Evolutionary conservation across 345 rosid genomes (phyloP).

Genomic region (Theobroma cacao): DNA sequence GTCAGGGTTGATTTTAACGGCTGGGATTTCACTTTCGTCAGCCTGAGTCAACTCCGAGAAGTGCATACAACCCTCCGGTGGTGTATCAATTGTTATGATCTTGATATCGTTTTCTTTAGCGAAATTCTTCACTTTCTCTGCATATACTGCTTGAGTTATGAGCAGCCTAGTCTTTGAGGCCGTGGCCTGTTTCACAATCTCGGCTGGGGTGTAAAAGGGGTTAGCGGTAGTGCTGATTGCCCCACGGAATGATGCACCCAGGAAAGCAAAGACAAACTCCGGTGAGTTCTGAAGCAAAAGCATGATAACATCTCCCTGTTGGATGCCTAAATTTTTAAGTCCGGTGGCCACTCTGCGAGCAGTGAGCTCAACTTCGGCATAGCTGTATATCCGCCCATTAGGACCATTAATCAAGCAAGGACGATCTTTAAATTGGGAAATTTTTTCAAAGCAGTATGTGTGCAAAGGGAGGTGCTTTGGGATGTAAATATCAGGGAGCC

Average conservation of each 20-base stretch:
- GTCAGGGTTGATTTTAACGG: slow-evolving; percentile 39
- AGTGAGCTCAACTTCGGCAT: slow-evolving; percentile 54
- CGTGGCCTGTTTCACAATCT: slow-evolving; percentile 49
- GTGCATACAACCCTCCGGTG: slow-evolving; percentile 41
- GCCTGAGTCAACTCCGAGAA: slow-evolving; percentile 40
- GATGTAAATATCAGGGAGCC: slow-evolving; percentile 58
- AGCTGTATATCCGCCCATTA: slow-evolving; percentile 42
- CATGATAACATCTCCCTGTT: slow-evolving; percentile 66
- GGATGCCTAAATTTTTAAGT: slow-evolving; percentile 40
- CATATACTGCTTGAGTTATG: slow-evolving; percentile 41
- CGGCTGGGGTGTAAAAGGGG: slow-evolving; percentile 57
- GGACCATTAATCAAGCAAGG: slow-evolving; percentile 61
- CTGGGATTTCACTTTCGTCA: slow-evolving; percentile 38
- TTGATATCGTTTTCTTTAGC: slow-evolving; percentile 30
- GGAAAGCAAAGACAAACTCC: slow-evolving; percentile 56
- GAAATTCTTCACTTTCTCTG: slow-evolving; percentile 40
- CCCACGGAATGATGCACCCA: slow-evolving; percentile 51
- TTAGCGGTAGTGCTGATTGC: slow-evolving; percentile 61
- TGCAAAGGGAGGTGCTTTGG: slow-evolving; percentile 62
- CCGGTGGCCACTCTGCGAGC: slow-evolving; percentile 56
- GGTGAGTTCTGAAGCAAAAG: slow-evolving; percentile 60
- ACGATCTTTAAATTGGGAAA: slow-evolving; percentile 34
- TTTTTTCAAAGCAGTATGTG: slow-evolving; percentile 48
- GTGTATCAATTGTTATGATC: slow-evolving; percentile 40
- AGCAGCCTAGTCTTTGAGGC: slow-evolving; percentile 45